phyloP scores from a whole-genome alignment of 139 green algal genomes.

The Chlorella vulgaris region DNA sequence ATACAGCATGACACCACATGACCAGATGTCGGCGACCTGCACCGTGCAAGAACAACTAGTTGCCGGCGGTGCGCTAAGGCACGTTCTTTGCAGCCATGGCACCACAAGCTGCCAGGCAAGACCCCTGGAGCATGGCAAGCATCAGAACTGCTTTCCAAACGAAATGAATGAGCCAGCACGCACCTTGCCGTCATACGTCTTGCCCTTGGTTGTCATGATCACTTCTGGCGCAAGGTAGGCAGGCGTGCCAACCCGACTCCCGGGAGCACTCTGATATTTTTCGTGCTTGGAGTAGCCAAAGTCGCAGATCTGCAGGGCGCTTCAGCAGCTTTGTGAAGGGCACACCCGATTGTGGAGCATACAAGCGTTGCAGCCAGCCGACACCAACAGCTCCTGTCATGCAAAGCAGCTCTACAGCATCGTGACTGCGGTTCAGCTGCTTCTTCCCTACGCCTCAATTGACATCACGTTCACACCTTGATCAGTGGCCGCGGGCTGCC shows the following conservation, averaged over 20 bases:
- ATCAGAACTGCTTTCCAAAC: not conserved
- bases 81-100: no score
- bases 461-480: no score
- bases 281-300: conserved; percentile 82
- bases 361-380: no score
- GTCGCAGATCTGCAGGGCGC: conserved; percentile 62
- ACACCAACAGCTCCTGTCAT: no score
- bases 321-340: not conserved
- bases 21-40: conserved; percentile 95
- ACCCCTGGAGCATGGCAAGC: no score
- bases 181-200: conserved; percentile 90
- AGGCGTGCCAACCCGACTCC: conserved; percentile 93
- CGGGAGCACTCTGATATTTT: conserved; percentile 80
- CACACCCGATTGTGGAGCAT: no score
- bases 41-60: not conserved
- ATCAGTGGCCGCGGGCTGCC: conserved; percentile 80
- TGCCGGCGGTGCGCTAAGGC: no score
- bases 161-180: no score
- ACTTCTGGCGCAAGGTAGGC: conserved; percentile 98
- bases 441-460: no score
- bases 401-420: not conserved
- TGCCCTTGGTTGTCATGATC: conserved; percentile 84
- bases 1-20: conserved; percentile 97
- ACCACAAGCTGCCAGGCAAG: no score
- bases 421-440: no score